Percentiles rank a stretch among this genome's conserved stretches.
Conservation (phyloP, 1,284 basidiomycete genomes). For the Cystobasidium sp. region DNA sequence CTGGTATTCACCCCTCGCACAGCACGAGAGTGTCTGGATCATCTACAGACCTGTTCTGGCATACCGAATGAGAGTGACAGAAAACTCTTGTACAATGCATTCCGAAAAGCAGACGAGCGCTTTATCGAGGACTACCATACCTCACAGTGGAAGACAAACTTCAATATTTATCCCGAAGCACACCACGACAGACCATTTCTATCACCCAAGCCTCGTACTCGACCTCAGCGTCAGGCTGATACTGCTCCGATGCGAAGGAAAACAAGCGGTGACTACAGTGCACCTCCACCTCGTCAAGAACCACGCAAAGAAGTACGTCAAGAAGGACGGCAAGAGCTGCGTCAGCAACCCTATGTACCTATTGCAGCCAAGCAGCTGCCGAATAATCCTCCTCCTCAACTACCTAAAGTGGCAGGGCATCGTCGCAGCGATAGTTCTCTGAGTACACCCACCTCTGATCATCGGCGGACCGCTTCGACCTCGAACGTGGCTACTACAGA, state of each 20-base stretch:
- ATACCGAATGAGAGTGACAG: constrained; percentile 6
- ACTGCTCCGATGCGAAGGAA: background rate
- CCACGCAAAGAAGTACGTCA: no score
- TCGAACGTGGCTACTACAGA: no score
- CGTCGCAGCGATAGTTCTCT: background rate
- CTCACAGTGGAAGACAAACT: background rate
- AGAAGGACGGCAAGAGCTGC: background rate
- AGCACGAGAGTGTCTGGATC: constrained; percentile 1
- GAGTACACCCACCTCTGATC: background rate
- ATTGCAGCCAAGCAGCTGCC: constrained; percentile 11
- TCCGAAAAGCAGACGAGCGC: constrained; percentile 1
- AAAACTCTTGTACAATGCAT: constrained; percentile 1
- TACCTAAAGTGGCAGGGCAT: background rate
- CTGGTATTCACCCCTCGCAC: background rate
- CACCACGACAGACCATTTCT: background rate
- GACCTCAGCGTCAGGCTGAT: background rate
- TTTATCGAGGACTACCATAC: constrained; percentile 16
- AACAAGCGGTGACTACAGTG: background rate
- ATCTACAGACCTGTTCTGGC: constrained; percentile 2
- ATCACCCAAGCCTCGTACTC: background rate
- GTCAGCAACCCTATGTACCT: background rate
- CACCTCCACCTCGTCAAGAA: background rate
- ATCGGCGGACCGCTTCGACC: no score
- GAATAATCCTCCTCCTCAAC: background rate
- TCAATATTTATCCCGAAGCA: background rate